A percentile compares a stretch with the other conserved stretches of the same genome.
Evolutionary conservation across 139 green algal species (phyloP).

Genomic region (Micromonas pusilla): DNA sequence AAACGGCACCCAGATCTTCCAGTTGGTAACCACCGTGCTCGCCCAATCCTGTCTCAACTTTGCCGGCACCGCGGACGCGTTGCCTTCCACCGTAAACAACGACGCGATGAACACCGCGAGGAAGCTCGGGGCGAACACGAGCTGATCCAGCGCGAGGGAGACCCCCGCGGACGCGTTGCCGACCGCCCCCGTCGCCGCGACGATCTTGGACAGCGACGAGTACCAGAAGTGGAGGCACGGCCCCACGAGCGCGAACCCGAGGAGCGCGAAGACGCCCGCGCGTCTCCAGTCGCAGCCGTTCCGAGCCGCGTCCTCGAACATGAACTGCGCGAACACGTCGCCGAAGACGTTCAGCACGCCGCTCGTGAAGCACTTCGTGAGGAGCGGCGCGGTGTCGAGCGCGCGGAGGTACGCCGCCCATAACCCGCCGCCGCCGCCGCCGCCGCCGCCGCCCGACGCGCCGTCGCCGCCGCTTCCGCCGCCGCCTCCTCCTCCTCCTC

Average conservation of each 20-base stretch:
- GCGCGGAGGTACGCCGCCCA: conserved; percentile 52
- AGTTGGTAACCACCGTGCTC: conserved; percentile 43
- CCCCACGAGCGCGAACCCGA: conserved; percentile 62
- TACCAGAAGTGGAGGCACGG: conserved; percentile 82
- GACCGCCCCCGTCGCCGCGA: conserved; percentile 45
- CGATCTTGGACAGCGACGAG: conserved; percentile 48
- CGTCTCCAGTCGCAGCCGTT: conserved; percentile 20
- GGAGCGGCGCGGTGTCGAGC: conserved; percentile 40
- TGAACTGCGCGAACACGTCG: conserved; percentile 47
- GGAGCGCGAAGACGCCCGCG: conserved; percentile 57
- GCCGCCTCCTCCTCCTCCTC: conserved; percentile 33
- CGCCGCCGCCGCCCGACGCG: no score
- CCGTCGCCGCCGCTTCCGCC: conserved; percentile 30
- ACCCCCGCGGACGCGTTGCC: conserved; percentile 46
- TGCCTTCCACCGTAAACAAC: conserved; percentile 59
- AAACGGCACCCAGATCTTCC: conserved; percentile 55
- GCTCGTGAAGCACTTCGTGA: conserved; percentile 71
- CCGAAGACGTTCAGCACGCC: conserved; percentile 75
- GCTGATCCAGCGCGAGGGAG: conserved; percentile 61
- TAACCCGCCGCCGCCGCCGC: conserved; percentile 21
- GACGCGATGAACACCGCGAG: conserved; percentile 66
- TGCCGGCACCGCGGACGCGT: conserved; percentile 42
- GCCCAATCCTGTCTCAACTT: conserved; percentile 60
- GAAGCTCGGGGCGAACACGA: conserved; percentile 84
- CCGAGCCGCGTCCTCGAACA: conserved; percentile 7